phyloP scores from a whole-genome alignment of 2,329 filamentous ascomycete genomes.

The Claviceps cyperi region DNA sequence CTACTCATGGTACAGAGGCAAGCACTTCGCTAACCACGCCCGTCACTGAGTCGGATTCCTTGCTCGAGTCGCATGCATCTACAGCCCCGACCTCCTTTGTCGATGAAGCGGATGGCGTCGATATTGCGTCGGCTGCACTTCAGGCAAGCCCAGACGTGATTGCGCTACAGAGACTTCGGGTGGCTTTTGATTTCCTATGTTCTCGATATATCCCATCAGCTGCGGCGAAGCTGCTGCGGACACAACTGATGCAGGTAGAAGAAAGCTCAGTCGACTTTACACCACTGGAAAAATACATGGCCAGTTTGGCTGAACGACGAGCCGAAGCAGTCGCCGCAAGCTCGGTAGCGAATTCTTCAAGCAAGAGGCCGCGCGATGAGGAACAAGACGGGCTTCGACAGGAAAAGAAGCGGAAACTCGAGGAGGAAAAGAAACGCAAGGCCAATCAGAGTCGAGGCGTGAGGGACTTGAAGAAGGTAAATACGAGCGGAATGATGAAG shows the following conservation, averaged over 20 bases:
- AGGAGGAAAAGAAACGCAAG: constrained; percentile 76
- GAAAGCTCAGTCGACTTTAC: constrained; percentile 43
- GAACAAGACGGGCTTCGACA: constrained; percentile 49
- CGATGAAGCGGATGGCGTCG: constrained; percentile 17
- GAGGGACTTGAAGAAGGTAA: constrained; percentile 73
- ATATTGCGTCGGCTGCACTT: constrained; percentile 26
- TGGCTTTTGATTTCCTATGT: constrained; percentile 50
- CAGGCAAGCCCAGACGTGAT: constrained; percentile 33
- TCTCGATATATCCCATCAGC: constrained; percentile 41
- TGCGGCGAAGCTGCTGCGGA: constrained; percentile 27
- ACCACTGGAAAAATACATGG: constrained; percentile 56
- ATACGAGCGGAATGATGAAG: constrained; percentile 91
- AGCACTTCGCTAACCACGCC: constrained; percentile 29
- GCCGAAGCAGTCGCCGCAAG: constrained; percentile 57
- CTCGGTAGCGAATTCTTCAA: constrained; percentile 53
- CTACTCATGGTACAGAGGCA: constrained; percentile 13
- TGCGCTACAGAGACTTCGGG: constrained; percentile 47
- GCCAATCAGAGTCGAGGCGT: constrained; percentile 59
- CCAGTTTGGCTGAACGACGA: constrained; percentile 50
- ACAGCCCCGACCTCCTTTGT: constrained; percentile 31
- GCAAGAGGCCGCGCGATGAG: constrained; percentile 53
- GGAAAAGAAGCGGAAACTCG: constrained; percentile 72
- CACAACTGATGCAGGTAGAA: constrained; percentile 22
- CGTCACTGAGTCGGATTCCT: constrained; percentile 21
- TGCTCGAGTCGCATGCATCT: constrained; percentile 24